These are phyloP conservation scores for Erythrophleum ivorense DNA, from an alignment of 331 rosid species.

Conservation along the genomic window DNA sequence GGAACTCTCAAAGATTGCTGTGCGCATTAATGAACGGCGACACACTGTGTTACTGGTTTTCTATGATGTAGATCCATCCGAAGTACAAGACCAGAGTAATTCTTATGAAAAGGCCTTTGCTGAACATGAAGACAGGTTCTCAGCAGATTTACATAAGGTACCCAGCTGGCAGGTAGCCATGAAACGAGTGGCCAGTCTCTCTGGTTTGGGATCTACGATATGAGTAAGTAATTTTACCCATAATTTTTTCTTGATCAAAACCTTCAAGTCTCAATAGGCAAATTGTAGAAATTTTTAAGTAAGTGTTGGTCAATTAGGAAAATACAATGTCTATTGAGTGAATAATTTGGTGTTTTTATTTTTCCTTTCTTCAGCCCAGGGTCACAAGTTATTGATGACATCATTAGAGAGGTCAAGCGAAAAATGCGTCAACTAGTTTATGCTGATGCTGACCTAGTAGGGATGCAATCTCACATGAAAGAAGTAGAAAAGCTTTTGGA, in stretches of 20 bases:
- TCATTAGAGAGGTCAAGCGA: too few species aligned
- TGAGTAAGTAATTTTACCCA: background rate
- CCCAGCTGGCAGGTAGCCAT: background rate
- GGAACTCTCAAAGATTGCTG: constrained; percentile 21
- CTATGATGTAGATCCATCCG: background rate
- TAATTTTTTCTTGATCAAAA: background rate
- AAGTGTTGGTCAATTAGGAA: background rate
- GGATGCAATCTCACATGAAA: constrained; percentile 23
- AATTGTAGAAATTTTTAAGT: background rate
- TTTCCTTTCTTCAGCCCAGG: too few species aligned
- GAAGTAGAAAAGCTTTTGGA: background rate
- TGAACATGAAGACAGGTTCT: background rate
- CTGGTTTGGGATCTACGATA: background rate
- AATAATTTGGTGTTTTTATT: too few species aligned
- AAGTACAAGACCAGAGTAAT: constrained; percentile 26
- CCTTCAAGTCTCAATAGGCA: background rate
- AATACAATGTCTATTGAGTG: background rate
- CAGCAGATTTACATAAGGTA: background rate
- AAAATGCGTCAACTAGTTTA: too few species aligned
- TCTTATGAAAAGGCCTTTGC: background rate
- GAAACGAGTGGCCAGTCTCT: background rate
- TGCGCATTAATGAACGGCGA: background rate
- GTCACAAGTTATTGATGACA: too few species aligned
- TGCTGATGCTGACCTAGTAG: constrained; percentile 23
- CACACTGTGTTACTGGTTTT: background rate